Evolutionary conservation across 495 filamentous ascomycete species (phyloP).

Genomic region (Letharia lupina): DNA sequence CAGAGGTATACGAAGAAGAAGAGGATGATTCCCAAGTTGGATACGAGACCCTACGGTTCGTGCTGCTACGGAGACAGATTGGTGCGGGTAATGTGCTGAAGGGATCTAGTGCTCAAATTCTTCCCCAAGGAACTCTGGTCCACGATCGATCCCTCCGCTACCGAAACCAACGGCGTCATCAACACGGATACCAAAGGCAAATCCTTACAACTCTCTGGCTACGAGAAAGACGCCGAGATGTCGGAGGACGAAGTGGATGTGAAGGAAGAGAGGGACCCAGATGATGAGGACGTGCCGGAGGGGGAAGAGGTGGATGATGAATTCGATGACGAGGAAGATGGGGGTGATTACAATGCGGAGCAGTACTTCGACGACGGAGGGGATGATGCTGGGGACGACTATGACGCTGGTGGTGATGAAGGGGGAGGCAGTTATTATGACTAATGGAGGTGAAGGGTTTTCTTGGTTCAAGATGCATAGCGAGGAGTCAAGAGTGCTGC

Average conservation of each 20-base stretch:
- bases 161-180: slow-evolving; percentile 14
- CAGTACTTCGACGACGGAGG: slow-evolving; percentile 58
- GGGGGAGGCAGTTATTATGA: slow-evolving; percentile 39
- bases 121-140: slow-evolving; percentile 51
- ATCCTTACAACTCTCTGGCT: slow-evolving; percentile 6
- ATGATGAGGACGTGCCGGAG: slow-evolving; percentile 33
- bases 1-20: slow-evolving; percentile 48
- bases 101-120: slow-evolving; percentile 40
- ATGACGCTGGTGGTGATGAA: slow-evolving; percentile 40
- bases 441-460: neutral
- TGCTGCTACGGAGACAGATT: neutral
- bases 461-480: neutral
- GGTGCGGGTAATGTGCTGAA: neutral
- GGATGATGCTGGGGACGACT: slow-evolving; percentile 47
- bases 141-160: slow-evolving; percentile 38
- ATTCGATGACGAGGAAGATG: slow-evolving; percentile 49
- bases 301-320: slow-evolving; percentile 51
- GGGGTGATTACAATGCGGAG: slow-evolving; percentile 55
- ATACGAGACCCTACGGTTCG: slow-evolving; percentile 45
- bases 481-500: neutral
- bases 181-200: slow-evolving; percentile 35
- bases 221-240: slow-evolving; percentile 4
- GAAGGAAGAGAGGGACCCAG: slow-evolving; percentile 40
- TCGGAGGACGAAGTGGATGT: slow-evolving; percentile 13
- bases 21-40: slow-evolving; percentile 41